Evolutionary conservation across 495 filamentous ascomycete genomes (phyloP), one percentile per base, ranked within the genome.

Genomic region (Aspergillus asperescens): DNA sequence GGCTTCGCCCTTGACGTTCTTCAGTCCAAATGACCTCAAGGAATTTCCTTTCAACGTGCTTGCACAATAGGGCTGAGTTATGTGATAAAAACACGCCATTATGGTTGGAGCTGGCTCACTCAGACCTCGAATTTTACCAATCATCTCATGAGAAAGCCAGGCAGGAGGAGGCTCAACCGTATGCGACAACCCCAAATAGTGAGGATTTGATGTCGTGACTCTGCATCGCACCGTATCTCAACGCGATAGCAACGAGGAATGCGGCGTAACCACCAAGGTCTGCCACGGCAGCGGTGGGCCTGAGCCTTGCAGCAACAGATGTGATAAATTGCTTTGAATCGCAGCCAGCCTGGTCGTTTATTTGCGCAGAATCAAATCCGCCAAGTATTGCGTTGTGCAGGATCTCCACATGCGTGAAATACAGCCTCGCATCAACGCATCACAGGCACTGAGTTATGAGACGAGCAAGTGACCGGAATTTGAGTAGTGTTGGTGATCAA

Each of bases 281-380:
- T 47, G 46, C 29, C 46, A 49, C 34, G 23, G 39, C 31, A 25
- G 29, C 32, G 28, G 45, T 39, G 46, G 32, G n/a, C 15, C 34
- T 39, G 32, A 35, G 22, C 22, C 34, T 48, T n/a, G 19, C 19
- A 22, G 24, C n/a, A 8, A 22, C 7, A 48, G 23, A 3, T 37
- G 22, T 31, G 19, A 5, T n/a, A 37, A 23, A 19, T 20, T 28
- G 19, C 19, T 28, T 43, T n/a, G 24, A 16, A 41, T 15, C 1
- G 39, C 8, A 25, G 8, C 3, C 20, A 12, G 22, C 3, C 22
- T 34, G n/a, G 25, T 24, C 18, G n/a, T 47, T 15, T 28, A 43
- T n/a, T 43, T 23, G 31, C n/a, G 4, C n/a, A n/a, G n/a, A 12
- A 32, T 32, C n/a, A 32, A 32, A 16, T 15, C 2, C 19, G 22